A percentile compares a stretch with the other conserved stretches of the same genome.
These are phyloP conservation scores for Phlyctochytrium arcticum DNA, from an alignment of 192 early-diverging fungal species.

Conservation along the genomic window DNA sequence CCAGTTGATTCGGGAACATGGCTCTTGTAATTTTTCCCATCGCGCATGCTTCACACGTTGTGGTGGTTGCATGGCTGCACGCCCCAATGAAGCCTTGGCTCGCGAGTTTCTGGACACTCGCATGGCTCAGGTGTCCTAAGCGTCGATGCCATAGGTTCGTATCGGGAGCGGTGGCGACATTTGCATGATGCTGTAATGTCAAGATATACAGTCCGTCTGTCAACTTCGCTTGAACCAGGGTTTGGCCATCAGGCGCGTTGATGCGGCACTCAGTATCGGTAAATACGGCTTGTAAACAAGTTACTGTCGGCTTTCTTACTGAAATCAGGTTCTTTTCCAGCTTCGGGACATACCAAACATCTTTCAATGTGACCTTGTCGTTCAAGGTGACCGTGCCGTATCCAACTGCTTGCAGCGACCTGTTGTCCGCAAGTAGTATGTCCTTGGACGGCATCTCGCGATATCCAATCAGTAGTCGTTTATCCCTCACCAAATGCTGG, in stretches of 20 bases:
- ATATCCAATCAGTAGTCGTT: too few relatives aligned
- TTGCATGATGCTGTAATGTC: not conserved
- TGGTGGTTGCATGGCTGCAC: too few relatives aligned
- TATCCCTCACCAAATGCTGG: too few relatives aligned
- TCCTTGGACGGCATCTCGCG: too few relatives aligned
- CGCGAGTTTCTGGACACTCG: not conserved
- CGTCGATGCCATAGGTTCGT: not conserved
- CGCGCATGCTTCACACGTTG: not conserved
- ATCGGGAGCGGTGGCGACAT: not conserved
- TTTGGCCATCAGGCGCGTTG: not conserved
- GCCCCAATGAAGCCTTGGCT: too few relatives aligned
- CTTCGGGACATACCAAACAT: slow-evolving; percentile 1
- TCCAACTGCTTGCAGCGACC: not conserved
- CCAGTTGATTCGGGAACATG: not conserved
- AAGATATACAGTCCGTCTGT: not conserved
- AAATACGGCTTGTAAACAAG: not conserved
- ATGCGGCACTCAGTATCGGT: not conserved
- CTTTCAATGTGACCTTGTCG: not conserved
- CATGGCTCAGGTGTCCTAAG: not conserved
- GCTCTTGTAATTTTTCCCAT: not conserved
- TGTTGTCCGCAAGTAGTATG: too few relatives aligned
- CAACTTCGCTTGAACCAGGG: not conserved
- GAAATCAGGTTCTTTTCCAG: not conserved
- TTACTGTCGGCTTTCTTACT: not conserved
- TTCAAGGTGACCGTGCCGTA: not conserved